Percentiles rank a stretch among this genome's conserved stretches.
Evolutionary conservation across 768 basidiomycete genomes (phyloP).

Genomic region (Amyloporia xantha): DNA sequence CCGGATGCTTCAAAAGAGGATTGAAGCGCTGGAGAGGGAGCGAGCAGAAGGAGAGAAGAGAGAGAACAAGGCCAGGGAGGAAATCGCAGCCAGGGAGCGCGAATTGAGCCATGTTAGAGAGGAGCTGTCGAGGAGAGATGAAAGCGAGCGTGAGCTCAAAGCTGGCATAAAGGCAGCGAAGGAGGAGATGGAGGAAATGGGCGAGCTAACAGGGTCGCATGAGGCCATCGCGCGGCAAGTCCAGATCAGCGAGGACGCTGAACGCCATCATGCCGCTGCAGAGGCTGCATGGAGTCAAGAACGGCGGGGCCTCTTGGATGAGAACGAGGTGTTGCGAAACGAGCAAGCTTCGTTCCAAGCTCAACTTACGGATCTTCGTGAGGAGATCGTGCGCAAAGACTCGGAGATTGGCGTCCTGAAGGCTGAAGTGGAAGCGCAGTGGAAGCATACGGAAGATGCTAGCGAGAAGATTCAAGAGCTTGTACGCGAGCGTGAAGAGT

Average conservation of each 20-base stretch:
- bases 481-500: constrained; percentile 23
- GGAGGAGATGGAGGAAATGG: constrained; percentile 54
- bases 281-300: constrained; percentile 48
- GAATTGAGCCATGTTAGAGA: constrained; percentile 46
- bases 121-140: constrained; percentile 39
- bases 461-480: constrained; percentile 41
- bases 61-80: constrained; percentile 32
- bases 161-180: constrained; percentile 47
- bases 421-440: constrained; percentile 64
- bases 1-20: constrained; percentile 72
- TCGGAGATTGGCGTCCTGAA: constrained; percentile 38
- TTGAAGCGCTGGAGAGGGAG: constrained; percentile 69
- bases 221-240: constrained; percentile 28
- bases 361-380: constrained; percentile 29
- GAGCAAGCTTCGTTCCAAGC: constrained; percentile 38
- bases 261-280: constrained; percentile 20
- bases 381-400: constrained; percentile 28
- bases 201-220: constrained; percentile 19
- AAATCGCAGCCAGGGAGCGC: constrained; percentile 32
- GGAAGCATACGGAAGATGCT: constrained; percentile 54
- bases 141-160: constrained; percentile 46
- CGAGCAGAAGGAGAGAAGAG: constrained; percentile 36
- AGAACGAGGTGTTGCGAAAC: constrained; percentile 35
- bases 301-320: constrained; percentile 36
- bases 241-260: constrained; percentile 25